These are phyloP conservation scores for Colletotrichum endophyticum DNA, from an alignment of 2,329 filamentous ascomycete species.

Conservation along the genomic window DNA sequence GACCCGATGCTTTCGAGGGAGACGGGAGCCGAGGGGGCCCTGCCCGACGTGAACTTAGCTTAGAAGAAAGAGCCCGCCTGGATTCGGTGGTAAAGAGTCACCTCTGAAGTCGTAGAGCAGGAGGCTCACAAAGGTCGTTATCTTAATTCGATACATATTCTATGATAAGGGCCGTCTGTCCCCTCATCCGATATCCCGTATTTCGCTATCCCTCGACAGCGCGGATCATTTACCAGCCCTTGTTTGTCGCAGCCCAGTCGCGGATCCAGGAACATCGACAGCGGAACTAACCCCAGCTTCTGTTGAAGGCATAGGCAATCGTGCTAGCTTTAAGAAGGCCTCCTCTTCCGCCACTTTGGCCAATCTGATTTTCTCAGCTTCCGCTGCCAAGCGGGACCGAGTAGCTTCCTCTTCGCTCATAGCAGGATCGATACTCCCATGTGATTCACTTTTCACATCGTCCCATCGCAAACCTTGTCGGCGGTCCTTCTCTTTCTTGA, in stretches of 20 bases:
- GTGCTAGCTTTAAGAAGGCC: not conserved
- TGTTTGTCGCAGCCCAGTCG: not conserved
- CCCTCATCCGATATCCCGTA: not conserved
- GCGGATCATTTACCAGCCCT: not conserved
- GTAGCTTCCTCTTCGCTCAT: not conserved
- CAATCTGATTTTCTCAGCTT: not conserved
- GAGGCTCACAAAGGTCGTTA: not conserved
- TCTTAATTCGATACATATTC: not conserved
- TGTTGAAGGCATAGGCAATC: not conserved
- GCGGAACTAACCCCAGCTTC: not conserved
- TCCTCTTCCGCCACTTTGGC: not conserved
- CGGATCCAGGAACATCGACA: not conserved
- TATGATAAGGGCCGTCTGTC: not conserved
- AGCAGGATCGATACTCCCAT: not conserved
- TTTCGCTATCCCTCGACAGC: not conserved
- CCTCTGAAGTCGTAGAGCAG: not conserved
- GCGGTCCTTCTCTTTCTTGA: constrained; percentile 19
- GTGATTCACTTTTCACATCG: not conserved
- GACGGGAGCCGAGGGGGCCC: constrained; percentile 35
- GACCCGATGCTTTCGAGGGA: constrained; percentile 22
- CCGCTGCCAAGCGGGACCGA: not conserved
- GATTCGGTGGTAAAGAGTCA: not conserved
- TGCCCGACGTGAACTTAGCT: not conserved
- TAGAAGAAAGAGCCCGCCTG: not conserved
- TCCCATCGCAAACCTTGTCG: constrained; percentile 17